Evolutionary conservation across 371 early-diverging fungal genomes (phyloP).

Genomic region (Mucor ambiguus): DNA sequence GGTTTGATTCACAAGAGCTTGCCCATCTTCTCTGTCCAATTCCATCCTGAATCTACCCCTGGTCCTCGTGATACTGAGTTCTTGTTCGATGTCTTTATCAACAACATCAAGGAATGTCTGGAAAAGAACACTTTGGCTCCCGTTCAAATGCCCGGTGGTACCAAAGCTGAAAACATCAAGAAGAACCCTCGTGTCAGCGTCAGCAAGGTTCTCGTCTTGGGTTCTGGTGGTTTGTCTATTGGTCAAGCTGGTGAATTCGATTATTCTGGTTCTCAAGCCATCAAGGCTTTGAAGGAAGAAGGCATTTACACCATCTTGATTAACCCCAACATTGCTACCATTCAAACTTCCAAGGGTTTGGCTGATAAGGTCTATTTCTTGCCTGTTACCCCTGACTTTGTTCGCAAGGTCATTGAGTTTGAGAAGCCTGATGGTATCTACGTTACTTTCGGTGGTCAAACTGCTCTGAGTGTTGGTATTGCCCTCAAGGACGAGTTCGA

Average conservation of each 20-base stretch:
- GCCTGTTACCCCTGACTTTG: slow-evolving; percentile 91
- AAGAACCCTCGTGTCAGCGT: slow-evolving; percentile 58
- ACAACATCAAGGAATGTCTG: slow-evolving; percentile 72
- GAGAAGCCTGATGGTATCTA: slow-evolving; percentile 96
- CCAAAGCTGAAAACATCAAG: slow-evolving; percentile 53
- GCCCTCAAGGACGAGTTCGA: slow-evolving; percentile 86
- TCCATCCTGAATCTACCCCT: slow-evolving; percentile 98
- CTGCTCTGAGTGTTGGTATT: slow-evolving; percentile 93
- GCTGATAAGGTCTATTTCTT: slow-evolving; percentile 96
- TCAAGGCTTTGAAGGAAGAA: slow-evolving; percentile 96
- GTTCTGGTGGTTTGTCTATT: slow-evolving; percentile 95
- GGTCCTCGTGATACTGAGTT: slow-evolving; percentile 97
- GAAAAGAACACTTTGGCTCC: slow-evolving; percentile 74
- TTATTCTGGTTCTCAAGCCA: slow-evolving; percentile 96
- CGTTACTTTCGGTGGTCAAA: slow-evolving; percentile 96
- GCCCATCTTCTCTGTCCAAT: slow-evolving; percentile 97
- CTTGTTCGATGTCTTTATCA: slow-evolving; percentile 92
- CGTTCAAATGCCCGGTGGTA: slow-evolving; percentile 72
- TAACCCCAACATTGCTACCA: slow-evolving; percentile 97
- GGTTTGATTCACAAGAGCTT: slow-evolving; percentile 89
- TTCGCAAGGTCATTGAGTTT: slow-evolving; percentile 89
- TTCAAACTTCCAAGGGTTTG: slow-evolving; percentile 92
- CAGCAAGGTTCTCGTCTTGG: slow-evolving; percentile 92
- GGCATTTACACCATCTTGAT: slow-evolving; percentile 91
- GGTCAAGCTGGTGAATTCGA: slow-evolving; percentile 99